Evolutionary conservation across 176 grass and related monocot genomes (phyloP).

Genomic region (Chloris gayana): DNA sequence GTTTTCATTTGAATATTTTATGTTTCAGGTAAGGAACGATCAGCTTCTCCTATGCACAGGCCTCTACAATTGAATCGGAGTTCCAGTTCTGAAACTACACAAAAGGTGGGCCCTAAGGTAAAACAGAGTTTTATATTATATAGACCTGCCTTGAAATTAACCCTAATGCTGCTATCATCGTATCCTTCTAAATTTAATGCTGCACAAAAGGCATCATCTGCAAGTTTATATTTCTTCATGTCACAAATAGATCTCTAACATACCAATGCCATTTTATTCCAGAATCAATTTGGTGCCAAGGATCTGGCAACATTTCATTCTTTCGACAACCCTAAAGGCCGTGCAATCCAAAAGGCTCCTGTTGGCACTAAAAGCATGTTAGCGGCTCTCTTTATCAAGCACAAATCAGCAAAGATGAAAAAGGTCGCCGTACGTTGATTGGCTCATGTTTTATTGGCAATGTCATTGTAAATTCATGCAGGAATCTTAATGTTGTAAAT

Average conservation of each 20-base stretch:
- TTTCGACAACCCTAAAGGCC: slow-evolving; percentile 58
- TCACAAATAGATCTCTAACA: neutral
- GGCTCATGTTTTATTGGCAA: neutral
- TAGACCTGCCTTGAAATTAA: neutral
- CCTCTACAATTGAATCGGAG: slow-evolving; percentile 37
- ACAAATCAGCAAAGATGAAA: slow-evolving; percentile 69
- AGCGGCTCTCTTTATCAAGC: slow-evolving; percentile 73
- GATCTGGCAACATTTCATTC: slow-evolving; percentile 54
- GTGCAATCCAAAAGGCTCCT: slow-evolving; percentile 66
- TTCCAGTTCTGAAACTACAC: slow-evolving; percentile 29
- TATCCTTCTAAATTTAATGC: too few relatives aligned
- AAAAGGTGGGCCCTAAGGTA: slow-evolving; percentile 48
- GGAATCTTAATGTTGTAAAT: slow-evolving; percentile 18
- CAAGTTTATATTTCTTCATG: slow-evolving; percentile 16
- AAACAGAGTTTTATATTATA: slow-evolving; percentile 7
- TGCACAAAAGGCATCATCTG: neutral
- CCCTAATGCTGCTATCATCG: too few relatives aligned
- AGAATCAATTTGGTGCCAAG: slow-evolving; percentile 50
- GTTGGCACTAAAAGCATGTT: slow-evolving; percentile 71
- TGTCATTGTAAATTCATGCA: slow-evolving; percentile 29
- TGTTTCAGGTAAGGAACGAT: slow-evolving; percentile 61
- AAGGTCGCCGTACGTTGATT: slow-evolving; percentile 55
- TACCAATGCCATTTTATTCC: slow-evolving; percentile 34
- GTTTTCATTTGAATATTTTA: slow-evolving; percentile 8
- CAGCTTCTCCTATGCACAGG: slow-evolving; percentile 38